Evolutionary conservation across 768 basidiomycete species (phyloP).

Genomic region (Naganishia friedmannii): DNA sequence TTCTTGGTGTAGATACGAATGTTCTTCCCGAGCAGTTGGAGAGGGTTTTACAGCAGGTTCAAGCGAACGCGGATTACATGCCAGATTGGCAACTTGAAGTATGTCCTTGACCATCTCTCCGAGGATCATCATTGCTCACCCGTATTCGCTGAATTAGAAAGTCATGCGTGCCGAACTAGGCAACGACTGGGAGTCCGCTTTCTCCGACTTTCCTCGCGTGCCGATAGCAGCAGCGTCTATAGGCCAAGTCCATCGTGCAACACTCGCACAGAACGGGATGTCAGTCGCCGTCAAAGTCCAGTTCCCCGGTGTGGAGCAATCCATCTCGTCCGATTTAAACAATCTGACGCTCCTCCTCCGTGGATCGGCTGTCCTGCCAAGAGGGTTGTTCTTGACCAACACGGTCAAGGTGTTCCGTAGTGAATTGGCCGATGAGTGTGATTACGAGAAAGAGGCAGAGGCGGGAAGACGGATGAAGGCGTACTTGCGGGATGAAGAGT

Average conservation of each 20-base stretch:
- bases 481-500: constrained; percentile 56
- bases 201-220: constrained; percentile 72
- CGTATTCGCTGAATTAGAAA: constrained; percentile 51
- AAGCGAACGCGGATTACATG: constrained; percentile 97
- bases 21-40: constrained; percentile 83
- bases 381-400: constrained; percentile 82
- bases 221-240: constrained; percentile 96
- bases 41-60: constrained; percentile 80
- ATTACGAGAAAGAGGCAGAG: constrained; percentile 78
- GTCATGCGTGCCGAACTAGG: constrained; percentile 75
- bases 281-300: constrained; percentile 72
- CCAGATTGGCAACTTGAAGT: constrained; percentile 98
- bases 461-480: constrained; percentile 62
- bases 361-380: constrained; percentile 75
- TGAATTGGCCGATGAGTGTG: constrained; percentile 87
- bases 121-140: not conserved
- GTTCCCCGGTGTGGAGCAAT: constrained; percentile 84
- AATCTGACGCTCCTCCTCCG: constrained; percentile 80
- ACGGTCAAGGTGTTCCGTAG: constrained; percentile 84
- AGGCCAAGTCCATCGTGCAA: constrained; percentile 85
- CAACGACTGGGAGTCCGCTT: constrained; percentile 67
- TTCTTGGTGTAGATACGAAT: constrained; percentile 67
- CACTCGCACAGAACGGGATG: constrained; percentile 56
- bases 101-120: constrained; percentile 25
- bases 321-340: constrained; percentile 80